These are phyloP conservation scores for Elaeis guineensis DNA, from an alignment of 176 grass and related monocot species.

Conservation along the genomic window DNA sequence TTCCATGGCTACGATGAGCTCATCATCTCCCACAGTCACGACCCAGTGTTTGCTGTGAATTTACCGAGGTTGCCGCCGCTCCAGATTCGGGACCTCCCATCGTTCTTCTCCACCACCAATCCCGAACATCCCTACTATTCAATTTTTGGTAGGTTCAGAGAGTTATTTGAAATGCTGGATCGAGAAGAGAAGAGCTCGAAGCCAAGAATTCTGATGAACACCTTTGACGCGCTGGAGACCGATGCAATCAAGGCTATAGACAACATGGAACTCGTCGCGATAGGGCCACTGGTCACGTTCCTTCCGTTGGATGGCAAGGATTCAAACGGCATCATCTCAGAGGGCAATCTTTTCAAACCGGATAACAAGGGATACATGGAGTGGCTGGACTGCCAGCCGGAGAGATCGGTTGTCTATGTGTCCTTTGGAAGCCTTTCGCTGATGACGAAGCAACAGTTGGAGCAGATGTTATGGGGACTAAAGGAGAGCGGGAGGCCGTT, in stretches of 20 bases:
- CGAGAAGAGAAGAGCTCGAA: constrained; percentile 3
- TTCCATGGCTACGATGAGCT: constrained; percentile 35
- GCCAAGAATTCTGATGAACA: constrained; percentile 49
- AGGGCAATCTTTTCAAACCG: constrained; percentile 37
- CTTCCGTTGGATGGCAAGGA: too few species aligned
- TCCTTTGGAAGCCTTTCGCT: constrained; percentile 62
- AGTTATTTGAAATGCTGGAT: constrained; percentile 25
- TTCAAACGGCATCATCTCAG: neutral
- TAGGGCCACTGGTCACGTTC: constrained; percentile 58
- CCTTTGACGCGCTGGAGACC: constrained; percentile 50
- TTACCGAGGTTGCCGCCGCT: constrained; percentile 41
- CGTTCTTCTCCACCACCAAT: constrained; percentile 25
- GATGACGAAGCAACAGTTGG: constrained; percentile 43
- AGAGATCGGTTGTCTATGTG: constrained; percentile 54
- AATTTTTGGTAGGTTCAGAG: constrained; percentile 11
- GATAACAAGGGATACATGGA: constrained; percentile 41
- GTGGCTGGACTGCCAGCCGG: constrained; percentile 42
- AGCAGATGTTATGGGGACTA: constrained; percentile 39
- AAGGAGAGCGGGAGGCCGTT: constrained; percentile 35
- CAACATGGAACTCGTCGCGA: constrained; percentile 25
- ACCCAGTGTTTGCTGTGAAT: constrained; percentile 27
- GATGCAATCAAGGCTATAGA: constrained; percentile 23
- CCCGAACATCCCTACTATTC: constrained; percentile 23
- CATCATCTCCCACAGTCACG: constrained; percentile 21
- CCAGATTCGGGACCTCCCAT: constrained; percentile 45